phyloP scores from a whole-genome alignment of 108 stramenopile species.

The Seminavis robusta region DNA sequence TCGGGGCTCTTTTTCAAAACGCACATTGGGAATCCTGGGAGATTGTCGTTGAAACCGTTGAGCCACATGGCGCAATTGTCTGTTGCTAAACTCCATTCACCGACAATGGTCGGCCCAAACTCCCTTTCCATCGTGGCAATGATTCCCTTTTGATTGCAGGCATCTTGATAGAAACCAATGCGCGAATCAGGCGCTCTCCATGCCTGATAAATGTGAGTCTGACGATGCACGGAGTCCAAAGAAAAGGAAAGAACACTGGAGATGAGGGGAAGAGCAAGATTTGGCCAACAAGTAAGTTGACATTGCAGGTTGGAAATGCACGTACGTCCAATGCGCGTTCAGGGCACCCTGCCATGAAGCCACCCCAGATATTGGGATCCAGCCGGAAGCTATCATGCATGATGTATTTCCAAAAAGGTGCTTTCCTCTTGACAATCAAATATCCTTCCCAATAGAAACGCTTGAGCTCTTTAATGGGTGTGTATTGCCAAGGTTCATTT shows the following conservation, averaged over 20 bases:
- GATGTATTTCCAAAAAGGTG: conserved; percentile 92
- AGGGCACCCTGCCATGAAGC: conserved; percentile 76
- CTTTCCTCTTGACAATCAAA: conserved; percentile 76
- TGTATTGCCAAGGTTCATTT: conserved; percentile 94
- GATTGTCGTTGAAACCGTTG: conserved; percentile 92
- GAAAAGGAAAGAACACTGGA: background rate
- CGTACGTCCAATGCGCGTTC: conserved; percentile 16
- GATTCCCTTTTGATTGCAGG: conserved; percentile 67
- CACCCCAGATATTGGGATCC: conserved; percentile 85
- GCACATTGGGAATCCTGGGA: conserved; percentile 82
- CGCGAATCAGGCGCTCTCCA: conserved; percentile 84
- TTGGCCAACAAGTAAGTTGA: too few species aligned
- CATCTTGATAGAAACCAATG: conserved; percentile 68
- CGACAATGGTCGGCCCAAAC: conserved; percentile 85
- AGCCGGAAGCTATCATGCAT: conserved; percentile 95
- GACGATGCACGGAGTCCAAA: conserved; percentile 3
- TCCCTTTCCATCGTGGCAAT: conserved; percentile 80
- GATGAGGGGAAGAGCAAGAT: too few species aligned
- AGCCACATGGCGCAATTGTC: conserved; percentile 95
- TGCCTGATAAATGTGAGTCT: conserved; percentile 93
- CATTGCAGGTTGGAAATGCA: background rate
- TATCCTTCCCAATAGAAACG: conserved; percentile 95
- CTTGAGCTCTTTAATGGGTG: conserved; percentile 71
- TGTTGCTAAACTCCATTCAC: conserved; percentile 93
- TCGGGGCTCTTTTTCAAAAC: too few species aligned